Evolutionary conservation across 495 filamentous ascomycete species (phyloP).

Genomic region (Podospora fimiseda): DNA sequence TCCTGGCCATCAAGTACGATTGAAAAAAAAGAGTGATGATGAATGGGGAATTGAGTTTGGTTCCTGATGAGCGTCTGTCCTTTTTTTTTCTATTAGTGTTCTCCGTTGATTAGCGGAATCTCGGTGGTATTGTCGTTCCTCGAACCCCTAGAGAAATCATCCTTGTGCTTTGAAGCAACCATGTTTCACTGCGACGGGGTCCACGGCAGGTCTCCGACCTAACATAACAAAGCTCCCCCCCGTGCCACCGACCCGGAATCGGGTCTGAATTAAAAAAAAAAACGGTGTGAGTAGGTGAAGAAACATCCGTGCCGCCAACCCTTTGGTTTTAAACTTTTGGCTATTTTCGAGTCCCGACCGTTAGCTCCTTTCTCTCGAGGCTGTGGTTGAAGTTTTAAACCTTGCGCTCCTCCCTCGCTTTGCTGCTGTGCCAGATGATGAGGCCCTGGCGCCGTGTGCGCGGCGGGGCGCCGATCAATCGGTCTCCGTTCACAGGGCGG

Average conservation of each 20-base stretch:
- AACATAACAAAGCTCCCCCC: slow-evolving; percentile 10
- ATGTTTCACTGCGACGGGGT: slow-evolving; percentile 10
- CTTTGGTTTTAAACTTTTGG: background rate
- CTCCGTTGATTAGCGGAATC: background rate
- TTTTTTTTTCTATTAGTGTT: background rate
- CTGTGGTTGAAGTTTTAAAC: too few relatives aligned
- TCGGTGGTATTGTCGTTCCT: background rate
- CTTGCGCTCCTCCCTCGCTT: background rate
- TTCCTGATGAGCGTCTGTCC: background rate
- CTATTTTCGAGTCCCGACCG: background rate
- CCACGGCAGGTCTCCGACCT: background rate
- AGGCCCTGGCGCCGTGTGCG: background rate
- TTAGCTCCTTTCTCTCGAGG: background rate
- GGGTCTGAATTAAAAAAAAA: slow-evolving; percentile 14
- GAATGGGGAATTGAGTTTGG: too few relatives aligned
- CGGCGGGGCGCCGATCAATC: slow-evolving; percentile 8
- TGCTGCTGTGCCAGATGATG: background rate
- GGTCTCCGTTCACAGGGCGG: slow-evolving; percentile 3
- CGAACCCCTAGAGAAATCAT: background rate
- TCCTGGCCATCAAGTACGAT: too few relatives aligned
- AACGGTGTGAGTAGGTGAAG: too few relatives aligned
- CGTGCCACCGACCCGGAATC: slow-evolving; percentile 6
- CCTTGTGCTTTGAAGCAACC: too few relatives aligned
- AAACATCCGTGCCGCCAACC: background rate
- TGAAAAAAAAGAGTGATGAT: too few relatives aligned